phyloP scores from a whole-genome alignment of 306 rosid genomes.

The Abrus pulchellus region DNA sequence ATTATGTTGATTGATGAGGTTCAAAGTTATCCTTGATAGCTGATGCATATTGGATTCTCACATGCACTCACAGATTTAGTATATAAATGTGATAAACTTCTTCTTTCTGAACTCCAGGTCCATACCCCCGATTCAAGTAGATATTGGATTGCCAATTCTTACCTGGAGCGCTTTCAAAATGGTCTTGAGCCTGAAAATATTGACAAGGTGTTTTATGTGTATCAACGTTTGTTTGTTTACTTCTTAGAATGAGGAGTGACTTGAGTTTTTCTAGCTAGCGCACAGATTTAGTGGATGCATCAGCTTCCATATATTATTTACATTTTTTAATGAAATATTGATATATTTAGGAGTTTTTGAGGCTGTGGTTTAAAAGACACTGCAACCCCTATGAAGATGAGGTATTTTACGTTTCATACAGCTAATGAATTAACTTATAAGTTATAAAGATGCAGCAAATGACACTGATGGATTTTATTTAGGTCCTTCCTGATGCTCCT shows the following conservation, averaged over 20 bases:
- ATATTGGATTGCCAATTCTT: constrained; percentile 94
- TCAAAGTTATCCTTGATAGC: constrained; percentile 27
- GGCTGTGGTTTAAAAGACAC: constrained; percentile 95
- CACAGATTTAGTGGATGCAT: constrained; percentile 18
- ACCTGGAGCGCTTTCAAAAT: constrained; percentile 72
- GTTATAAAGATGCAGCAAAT: constrained; percentile 43
- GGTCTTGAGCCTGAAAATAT: constrained; percentile 95
- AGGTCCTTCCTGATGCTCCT: constrained; percentile 98
- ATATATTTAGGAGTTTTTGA: constrained; percentile 80
- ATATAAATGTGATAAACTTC: constrained; percentile 29
- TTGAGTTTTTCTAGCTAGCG: not conserved
- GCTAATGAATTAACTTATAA: constrained; percentile 18
- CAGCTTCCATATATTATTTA: constrained; percentile 1
- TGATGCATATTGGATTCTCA: not conserved
- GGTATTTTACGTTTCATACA: constrained; percentile 58
- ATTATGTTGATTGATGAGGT: constrained; percentile 95
- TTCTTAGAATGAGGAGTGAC: not conserved
- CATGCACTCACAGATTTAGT: constrained; percentile 26
- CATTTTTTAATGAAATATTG: constrained; percentile 32
- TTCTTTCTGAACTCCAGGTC: constrained; percentile 62
- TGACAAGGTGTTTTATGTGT: constrained; percentile 75
- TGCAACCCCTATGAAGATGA: constrained; percentile 94
- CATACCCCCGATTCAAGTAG: constrained; percentile 99
- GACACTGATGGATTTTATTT: constrained; percentile 48
- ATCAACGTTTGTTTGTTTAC: constrained; percentile 32